These are phyloP conservation scores for Asclepias syriaca DNA, from an alignment of 257 asterid genomes.

Conservation along the genomic window DNA sequence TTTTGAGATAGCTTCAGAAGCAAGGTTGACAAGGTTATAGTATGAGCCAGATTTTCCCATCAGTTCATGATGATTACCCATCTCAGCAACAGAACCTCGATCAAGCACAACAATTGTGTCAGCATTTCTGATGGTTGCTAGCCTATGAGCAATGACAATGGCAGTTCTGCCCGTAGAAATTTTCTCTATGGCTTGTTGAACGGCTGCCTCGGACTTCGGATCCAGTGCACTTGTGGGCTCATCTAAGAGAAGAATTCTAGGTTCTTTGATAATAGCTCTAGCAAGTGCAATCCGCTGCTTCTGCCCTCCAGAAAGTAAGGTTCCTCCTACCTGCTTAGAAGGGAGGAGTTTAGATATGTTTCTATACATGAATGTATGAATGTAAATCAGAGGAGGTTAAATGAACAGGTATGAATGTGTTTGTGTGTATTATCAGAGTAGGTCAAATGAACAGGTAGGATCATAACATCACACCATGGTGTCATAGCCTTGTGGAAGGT, in stretches of 20 bases:
- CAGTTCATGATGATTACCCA: slow-evolving; percentile 60
- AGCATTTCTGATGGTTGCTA: slow-evolving; percentile 72
- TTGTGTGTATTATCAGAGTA: background rate
- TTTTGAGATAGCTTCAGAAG: slow-evolving; percentile 53
- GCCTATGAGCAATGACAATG: slow-evolving; percentile 64
- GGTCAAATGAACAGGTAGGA: slow-evolving; percentile 1
- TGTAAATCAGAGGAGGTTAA: background rate
- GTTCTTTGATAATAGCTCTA: slow-evolving; percentile 78
- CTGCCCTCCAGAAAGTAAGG: slow-evolving; percentile 83
- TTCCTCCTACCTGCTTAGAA: slow-evolving; percentile 64
- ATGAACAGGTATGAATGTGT: background rate
- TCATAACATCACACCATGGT: slow-evolving; percentile 40
- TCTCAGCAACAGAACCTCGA: slow-evolving; percentile 57
- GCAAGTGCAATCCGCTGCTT: slow-evolving; percentile 83
- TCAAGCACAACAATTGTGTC: slow-evolving; percentile 62
- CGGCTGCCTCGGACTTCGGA: slow-evolving; percentile 56
- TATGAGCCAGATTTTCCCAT: slow-evolving; percentile 57
- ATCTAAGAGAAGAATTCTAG: slow-evolving; percentile 62
- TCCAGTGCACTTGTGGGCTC: slow-evolving; percentile 92
- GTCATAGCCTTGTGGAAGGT: slow-evolving; percentile 71
- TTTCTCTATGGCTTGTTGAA: slow-evolving; percentile 75
- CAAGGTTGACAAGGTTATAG: slow-evolving; percentile 61
- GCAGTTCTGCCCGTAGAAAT: slow-evolving; percentile 65
- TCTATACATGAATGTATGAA: background rate
- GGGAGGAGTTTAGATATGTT: background rate